A percentile compares a stretch with the other conserved stretches of the same genome.
These are phyloP conservation scores for Bombardia bombarda DNA, from an alignment of 495 filamentous ascomycete species.

Conservation along the genomic window DNA sequence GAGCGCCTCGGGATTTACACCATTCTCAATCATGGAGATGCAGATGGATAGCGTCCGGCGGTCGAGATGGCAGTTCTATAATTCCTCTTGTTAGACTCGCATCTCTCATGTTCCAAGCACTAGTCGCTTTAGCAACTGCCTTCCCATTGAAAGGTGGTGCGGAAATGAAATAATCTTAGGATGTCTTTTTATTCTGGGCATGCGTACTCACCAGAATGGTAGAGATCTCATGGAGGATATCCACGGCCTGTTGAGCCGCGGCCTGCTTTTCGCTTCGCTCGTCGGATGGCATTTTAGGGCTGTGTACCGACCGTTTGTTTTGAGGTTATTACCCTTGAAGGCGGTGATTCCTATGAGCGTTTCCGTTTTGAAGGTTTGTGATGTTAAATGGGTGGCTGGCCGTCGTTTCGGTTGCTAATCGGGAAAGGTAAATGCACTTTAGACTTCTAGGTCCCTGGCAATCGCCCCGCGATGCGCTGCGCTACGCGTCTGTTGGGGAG, in stretches of 20 bases:
- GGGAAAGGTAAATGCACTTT: too few relatives aligned
- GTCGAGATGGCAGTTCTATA: slow-evolving; percentile 85
- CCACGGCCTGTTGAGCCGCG: slow-evolving; percentile 91
- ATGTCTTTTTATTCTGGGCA: too few relatives aligned
- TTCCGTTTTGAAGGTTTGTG: not conserved
- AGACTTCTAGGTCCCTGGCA: not conserved
- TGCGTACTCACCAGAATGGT: slow-evolving; percentile 62
- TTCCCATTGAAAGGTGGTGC: not conserved
- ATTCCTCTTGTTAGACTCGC: not conserved
- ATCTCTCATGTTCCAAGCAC: not conserved
- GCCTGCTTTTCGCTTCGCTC: slow-evolving; percentile 63
- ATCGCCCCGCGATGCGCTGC: not conserved
- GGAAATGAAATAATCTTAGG: not conserved
- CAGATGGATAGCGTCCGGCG: slow-evolving; percentile 85
- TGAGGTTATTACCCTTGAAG: too few relatives aligned
- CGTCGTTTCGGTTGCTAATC: too few relatives aligned
- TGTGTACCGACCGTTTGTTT: not conserved
- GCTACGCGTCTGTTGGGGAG: not conserved
- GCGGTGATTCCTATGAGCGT: too few relatives aligned
- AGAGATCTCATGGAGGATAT: slow-evolving; percentile 92
- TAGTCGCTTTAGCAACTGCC: not conserved
- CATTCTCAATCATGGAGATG: slow-evolving; percentile 94
- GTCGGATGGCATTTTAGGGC: slow-evolving; percentile 29
- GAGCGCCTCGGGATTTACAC: slow-evolving; percentile 90
- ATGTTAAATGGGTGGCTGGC: not conserved